A percentile compares a stretch with the other conserved stretches of the same genome.
These are phyloP conservation scores for Cenchrus purpureus DNA, from an alignment of 176 grass and related monocot species.

Conservation along the genomic window DNA sequence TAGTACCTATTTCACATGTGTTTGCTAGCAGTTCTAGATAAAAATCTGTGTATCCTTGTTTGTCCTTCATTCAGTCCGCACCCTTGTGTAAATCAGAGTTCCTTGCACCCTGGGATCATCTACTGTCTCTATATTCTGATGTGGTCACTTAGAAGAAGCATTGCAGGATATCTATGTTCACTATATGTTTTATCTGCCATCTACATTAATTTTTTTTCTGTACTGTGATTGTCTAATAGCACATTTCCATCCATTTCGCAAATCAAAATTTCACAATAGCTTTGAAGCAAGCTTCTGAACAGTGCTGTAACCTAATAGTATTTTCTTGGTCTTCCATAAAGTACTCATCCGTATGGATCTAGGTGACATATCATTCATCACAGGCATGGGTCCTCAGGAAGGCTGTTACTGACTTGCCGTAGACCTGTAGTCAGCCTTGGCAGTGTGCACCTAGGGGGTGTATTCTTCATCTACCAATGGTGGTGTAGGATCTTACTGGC, in stretches of 20 bases:
- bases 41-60: conserved; percentile 1
- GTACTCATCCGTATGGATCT: conserved; percentile 39
- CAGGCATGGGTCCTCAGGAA: conserved; percentile 21
- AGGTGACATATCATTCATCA: conserved; percentile 14
- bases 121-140: neutral
- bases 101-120: conserved; percentile 13
- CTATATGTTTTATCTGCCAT: conserved; percentile 39
- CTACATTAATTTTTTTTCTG: conserved; percentile 42
- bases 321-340: conserved; percentile 43
- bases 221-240: conserved; percentile 25
- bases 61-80: conserved; percentile 15
- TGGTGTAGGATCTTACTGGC: conserved; percentile 24
- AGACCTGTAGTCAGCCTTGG: conserved; percentile 3
- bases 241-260: conserved; percentile 24
- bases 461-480: conserved; percentile 26
- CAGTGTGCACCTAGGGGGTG: conserved; percentile 1
- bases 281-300: conserved; percentile 41
- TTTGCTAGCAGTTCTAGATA: conserved; percentile 6
- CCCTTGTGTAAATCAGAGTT: conserved; percentile 1
- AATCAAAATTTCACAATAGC: neutral
- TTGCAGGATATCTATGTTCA: conserved; percentile 9
- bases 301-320: conserved; percentile 39
- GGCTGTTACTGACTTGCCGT: neutral
- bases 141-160: conserved; percentile 8
- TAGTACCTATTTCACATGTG: neutral